Conservation (phyloP, 2,329 filamentous ascomycete genomes). For the Penicillium sp. region DNA sequence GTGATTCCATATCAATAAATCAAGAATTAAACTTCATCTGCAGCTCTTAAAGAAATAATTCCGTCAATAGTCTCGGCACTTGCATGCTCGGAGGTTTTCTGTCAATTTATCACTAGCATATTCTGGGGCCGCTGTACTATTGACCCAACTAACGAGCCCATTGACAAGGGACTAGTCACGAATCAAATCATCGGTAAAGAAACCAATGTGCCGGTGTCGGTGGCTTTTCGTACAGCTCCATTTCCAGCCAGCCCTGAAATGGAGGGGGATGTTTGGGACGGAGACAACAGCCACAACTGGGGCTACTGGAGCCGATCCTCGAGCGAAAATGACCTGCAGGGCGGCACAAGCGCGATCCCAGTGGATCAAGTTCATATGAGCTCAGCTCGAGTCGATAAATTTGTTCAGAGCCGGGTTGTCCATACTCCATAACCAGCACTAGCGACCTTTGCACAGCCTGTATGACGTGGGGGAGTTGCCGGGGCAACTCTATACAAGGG, state of each 20-base stretch:
- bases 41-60: background rate
- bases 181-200: background rate
- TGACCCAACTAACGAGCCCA: background rate
- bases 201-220: background rate
- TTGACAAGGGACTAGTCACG: background rate
- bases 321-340: constrained; percentile 14
- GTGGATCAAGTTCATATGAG: constrained; percentile 8
- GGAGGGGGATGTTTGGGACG: background rate
- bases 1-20: background rate
- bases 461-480: constrained; percentile 26
- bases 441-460: constrained; percentile 9
- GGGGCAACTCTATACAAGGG: constrained; percentile 15
- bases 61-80: background rate
- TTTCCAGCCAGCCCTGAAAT: background rate
- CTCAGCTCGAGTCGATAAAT: constrained; percentile 20
- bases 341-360: background rate
- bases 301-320: constrained; percentile 3
- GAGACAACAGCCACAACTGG: background rate
- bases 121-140: background rate
- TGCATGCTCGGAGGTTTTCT: background rate
- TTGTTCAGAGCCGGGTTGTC: too few species aligned
- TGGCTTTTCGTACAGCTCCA: background rate
- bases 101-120: background rate
- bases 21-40: background rate
- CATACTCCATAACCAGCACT: background rate